Evolutionary conservation across 1,284 basidiomycete species (phyloP).

Genomic region (Mycena citricolor): DNA sequence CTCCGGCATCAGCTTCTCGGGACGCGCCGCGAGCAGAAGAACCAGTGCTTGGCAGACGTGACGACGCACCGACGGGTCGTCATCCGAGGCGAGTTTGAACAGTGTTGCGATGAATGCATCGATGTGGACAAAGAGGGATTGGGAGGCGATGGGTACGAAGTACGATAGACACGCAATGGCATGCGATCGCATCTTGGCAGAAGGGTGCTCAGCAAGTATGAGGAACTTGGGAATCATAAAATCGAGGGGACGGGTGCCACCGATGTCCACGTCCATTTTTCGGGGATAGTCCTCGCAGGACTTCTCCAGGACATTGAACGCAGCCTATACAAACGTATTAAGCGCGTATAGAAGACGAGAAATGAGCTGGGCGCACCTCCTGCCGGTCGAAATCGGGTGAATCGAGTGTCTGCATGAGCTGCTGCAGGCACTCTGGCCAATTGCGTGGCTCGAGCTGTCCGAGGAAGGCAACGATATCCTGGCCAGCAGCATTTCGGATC

Average conservation of each 20-base stretch:
- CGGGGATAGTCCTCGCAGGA: conserved; percentile 96
- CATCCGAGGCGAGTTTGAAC: conserved; percentile 94
- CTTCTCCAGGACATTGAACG: conserved; percentile 93
- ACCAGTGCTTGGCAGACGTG: conserved; percentile 97
- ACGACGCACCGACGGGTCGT: conserved; percentile 88
- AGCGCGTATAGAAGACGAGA: conserved; percentile 11
- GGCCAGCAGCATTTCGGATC: conserved; percentile 89
- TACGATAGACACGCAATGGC: conserved; percentile 94
- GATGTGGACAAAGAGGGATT: conserved; percentile 86
- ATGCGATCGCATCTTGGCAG: conserved; percentile 88
- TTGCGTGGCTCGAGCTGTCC: conserved; percentile 83
- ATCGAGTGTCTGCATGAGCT: conserved; percentile 79
- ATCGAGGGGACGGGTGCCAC: conserved; percentile 84
- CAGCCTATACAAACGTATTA: conserved; percentile 58
- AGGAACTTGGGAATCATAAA: conserved; percentile 97
- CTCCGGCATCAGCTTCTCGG: conserved; percentile 96
- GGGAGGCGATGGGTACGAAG: conserved; percentile 84
- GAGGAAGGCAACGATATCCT: conserved; percentile 87
- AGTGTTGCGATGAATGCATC: conserved; percentile 91
- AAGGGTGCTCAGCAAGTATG: conserved; percentile 78
- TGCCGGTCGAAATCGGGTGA: conserved; percentile 71
- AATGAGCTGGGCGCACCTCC: conserved; percentile 67
- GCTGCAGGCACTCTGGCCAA: conserved; percentile 90
- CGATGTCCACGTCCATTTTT: conserved; percentile 92
- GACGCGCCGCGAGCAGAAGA: conserved; percentile 86